A percentile compares a stretch with the other conserved stretches of the same genome.
Conservation (phyloP, 2,329 filamentous ascomycete species). For the Talaromyces sp. region DNA sequence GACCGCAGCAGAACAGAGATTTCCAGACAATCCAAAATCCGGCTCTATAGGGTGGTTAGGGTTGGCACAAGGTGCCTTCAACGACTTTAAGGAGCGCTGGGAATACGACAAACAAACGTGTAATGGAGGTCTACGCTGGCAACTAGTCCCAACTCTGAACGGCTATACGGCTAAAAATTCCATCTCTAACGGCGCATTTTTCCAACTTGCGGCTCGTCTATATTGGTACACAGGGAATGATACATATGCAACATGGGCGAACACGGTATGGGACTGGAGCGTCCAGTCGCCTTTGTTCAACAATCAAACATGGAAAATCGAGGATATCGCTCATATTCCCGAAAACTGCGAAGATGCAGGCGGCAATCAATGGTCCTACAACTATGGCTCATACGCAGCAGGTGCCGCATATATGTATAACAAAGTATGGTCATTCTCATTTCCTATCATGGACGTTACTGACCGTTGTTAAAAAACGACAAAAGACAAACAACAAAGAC, state of each 20-base stretch:
- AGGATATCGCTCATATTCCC: constrained; percentile 43
- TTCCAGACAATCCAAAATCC: constrained; percentile 54
- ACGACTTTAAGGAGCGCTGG: constrained; percentile 71
- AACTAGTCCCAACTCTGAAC: constrained; percentile 69
- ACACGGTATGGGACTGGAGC: constrained; percentile 58
- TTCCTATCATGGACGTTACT: neutral
- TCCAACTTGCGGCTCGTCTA: constrained; percentile 58
- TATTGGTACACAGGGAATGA: constrained; percentile 69
- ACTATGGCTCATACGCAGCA: constrained; percentile 50
- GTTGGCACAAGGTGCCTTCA: constrained; percentile 72
- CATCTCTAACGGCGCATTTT: constrained; percentile 50
- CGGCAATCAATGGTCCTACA: constrained; percentile 54
- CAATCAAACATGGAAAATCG: constrained; percentile 39
- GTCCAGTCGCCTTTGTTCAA: constrained; percentile 46
- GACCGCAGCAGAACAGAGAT: constrained; percentile 68
- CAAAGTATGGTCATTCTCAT: constrained; percentile 29
- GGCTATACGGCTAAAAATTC: constrained; percentile 56
- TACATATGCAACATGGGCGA: constrained; percentile 71
- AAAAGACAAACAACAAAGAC: constrained; percentile 18
- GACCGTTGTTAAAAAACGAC: constrained; percentile 21
- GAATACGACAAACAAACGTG: constrained; percentile 55
- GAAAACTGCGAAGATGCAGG: constrained; percentile 46
- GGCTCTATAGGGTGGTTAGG: constrained; percentile 64
- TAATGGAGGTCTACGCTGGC: constrained; percentile 72
- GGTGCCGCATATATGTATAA: constrained; percentile 56